These are phyloP conservation scores for Tylopilus orsonianus DNA, from an alignment of 1,284 basidiomycete species.

Conservation along the genomic window DNA sequence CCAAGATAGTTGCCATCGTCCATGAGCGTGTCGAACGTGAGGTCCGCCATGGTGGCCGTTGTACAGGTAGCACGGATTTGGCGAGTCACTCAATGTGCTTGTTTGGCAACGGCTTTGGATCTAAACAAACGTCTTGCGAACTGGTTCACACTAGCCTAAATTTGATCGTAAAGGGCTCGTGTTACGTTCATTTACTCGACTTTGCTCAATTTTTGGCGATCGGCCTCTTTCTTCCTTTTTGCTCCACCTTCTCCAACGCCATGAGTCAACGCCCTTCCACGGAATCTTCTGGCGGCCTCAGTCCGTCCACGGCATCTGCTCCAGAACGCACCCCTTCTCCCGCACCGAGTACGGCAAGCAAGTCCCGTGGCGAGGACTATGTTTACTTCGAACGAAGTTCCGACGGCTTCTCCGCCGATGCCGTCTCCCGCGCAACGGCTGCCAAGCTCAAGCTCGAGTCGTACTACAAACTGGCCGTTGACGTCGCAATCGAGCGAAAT, in stretches of 20 bases:
- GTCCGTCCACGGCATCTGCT: constrained; percentile 11
- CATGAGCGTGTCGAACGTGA: constrained; percentile 69
- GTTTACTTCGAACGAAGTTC: constrained; percentile 95
- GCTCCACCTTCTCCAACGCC: constrained; percentile 5
- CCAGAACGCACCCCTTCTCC: constrained; percentile 34
- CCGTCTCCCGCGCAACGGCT: constrained; percentile 89
- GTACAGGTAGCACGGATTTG: constrained; percentile 11
- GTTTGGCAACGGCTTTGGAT: constrained; percentile 36
- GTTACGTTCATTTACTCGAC: constrained; percentile 28
- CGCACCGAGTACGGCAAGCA: constrained; percentile 32
- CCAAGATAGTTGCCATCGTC: constrained; percentile 75
- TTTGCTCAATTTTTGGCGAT: constrained; percentile 17
- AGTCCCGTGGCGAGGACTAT: constrained; percentile 57
- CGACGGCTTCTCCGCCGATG: constrained; percentile 81
- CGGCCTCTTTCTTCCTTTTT: constrained; percentile 3
- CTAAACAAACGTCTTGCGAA: constrained; percentile 28
- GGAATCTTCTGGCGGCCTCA: constrained; percentile 29
- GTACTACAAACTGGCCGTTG: constrained; percentile 94
- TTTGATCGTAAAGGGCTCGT: constrained; percentile 2
- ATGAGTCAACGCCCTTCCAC: constrained; percentile 34
- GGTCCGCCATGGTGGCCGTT: constrained; percentile 55
- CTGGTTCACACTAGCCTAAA: background rate
- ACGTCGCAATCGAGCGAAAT: constrained; percentile 80
- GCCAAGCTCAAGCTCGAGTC: constrained; percentile 98
- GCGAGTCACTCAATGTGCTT: constrained; percentile 21